Evolutionary conservation across 768 basidiomycete genomes (phyloP).

Genomic region (Tulasnella sp.): DNA sequence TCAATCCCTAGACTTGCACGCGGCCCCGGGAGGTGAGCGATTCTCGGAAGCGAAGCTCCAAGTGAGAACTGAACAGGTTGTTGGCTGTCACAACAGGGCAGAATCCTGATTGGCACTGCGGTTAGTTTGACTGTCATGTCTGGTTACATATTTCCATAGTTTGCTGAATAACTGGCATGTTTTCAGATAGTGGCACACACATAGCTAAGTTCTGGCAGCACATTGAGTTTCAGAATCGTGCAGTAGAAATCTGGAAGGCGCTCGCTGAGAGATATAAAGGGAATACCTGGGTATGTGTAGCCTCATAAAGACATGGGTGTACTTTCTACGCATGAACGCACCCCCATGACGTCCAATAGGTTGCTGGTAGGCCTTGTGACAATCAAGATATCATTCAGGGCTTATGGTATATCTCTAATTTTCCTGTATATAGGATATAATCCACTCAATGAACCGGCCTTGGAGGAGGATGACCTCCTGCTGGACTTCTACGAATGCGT

Average conservation of each 20-base stretch:
- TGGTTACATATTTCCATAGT: neutral
- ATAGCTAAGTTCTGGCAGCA: slow-evolving; percentile 54
- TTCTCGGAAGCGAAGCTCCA: too few relatives aligned
- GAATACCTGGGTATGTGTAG: slow-evolving; percentile 34
- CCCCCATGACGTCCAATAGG: slow-evolving; percentile 35
- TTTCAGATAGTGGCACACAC: slow-evolving; percentile 4
- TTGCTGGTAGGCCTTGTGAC: too few relatives aligned
- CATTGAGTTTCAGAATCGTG: slow-evolving; percentile 75
- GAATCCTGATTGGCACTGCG: slow-evolving; percentile 62
- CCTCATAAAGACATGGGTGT: too few relatives aligned
- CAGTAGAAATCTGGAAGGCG: slow-evolving; percentile 65
- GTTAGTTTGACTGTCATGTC: neutral
- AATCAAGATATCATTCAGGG: neutral
- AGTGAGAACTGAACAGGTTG: too few relatives aligned
- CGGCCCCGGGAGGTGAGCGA: too few relatives aligned
- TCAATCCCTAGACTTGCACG: slow-evolving; percentile 52
- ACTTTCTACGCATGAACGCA: too few relatives aligned
- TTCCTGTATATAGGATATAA: slow-evolving; percentile 43
- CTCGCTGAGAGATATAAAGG: slow-evolving; percentile 62
- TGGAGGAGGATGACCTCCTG: slow-evolving; percentile 51
- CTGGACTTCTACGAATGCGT: slow-evolving; percentile 56
- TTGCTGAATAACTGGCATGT: neutral
- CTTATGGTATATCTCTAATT: neutral
- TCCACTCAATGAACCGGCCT: slow-evolving; percentile 74
- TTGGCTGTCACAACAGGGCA: too few relatives aligned